Conservation (phyloP, 2,329 filamentous ascomycete genomes). For the Cladosporium colombiae region DNA sequence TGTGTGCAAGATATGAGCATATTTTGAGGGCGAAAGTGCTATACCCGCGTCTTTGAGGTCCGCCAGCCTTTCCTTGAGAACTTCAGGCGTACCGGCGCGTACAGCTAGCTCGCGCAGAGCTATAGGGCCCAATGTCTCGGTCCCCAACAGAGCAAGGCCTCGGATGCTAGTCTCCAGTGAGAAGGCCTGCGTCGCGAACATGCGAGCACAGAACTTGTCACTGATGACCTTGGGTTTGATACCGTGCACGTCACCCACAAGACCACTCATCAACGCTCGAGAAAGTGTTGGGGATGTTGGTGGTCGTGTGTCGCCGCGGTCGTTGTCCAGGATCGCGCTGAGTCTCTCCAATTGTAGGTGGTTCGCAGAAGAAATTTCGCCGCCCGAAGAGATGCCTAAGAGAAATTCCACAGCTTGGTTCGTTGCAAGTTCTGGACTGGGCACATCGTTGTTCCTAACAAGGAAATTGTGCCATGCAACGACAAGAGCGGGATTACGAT, state of each 20-base stretch:
- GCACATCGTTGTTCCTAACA: conserved; percentile 38
- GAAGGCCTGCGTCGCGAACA: conserved; percentile 77
- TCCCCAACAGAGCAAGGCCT: conserved; percentile 68
- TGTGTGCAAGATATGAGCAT: conserved; percentile 64
- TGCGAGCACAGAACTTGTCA: conserved; percentile 72
- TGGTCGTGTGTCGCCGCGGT: not conserved
- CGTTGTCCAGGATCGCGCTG: not conserved
- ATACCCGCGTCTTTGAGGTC: conserved; percentile 66
- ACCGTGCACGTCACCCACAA: conserved; percentile 43
- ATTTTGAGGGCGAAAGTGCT: conserved; percentile 61
- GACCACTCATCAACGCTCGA: conserved; percentile 35
- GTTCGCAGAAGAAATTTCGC: not conserved
- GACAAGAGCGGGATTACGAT: conserved; percentile 18
- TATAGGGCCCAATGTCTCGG: conserved; percentile 71
- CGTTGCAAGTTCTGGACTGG: conserved; percentile 31
- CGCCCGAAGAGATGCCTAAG: not conserved
- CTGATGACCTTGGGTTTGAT: conserved; percentile 53
- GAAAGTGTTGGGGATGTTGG: conserved; percentile 18
- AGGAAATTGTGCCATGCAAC: conserved; percentile 46
- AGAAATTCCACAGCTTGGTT: conserved; percentile 1
- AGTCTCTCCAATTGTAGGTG: not conserved
- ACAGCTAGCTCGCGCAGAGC: conserved; percentile 76
- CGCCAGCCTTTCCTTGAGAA: conserved; percentile 60
- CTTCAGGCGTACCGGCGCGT: conserved; percentile 58
- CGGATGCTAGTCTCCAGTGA: conserved; percentile 71